Evolutionary conservation across 768 basidiomycete species (phyloP), one percentile per base, ranked within the genome.

Genomic region (Amanita exitialis): DNA sequence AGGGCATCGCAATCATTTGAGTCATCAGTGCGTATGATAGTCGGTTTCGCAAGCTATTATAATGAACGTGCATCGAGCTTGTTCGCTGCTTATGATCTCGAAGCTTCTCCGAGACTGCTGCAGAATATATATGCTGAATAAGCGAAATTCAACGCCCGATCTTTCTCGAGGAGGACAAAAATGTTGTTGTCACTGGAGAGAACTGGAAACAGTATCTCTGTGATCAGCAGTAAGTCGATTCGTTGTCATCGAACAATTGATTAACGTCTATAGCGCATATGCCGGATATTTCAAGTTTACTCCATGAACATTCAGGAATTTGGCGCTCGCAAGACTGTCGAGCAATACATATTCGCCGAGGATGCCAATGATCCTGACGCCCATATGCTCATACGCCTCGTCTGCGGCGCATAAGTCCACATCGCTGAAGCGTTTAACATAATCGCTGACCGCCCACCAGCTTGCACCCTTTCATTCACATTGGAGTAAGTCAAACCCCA

Each of bases 1-100:
- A 15, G 68, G 70, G 2, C 66, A 80, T 25, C 79, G 81, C 56
- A 80, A 80, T 58, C 80, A 82, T 59, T 61, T 78, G 12, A 74
- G 72, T 55, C 79, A 82, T 56, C 79, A 81, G 79, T 80, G 23
- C 20, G 46, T 61, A 74, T 57, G 28, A 8, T 36, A 28, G 37
- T n/a, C 55, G 20, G 18, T 15, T 21, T 18, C 44, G 28, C 18
- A 36, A 45, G 10, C 16, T 10, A 38, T 46, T 38, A 15, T 36
- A 50, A 35, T 16, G 10, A 18, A 2, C 44, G 6, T 43, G 28
- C 27, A 15, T 25, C n/a, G 21, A 82, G 79, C 54, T 48, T 80
- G 8, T 62, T 81, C 2, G 77, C 77, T 0, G 75, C 77, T 2
- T 80, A 80, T 52, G 78, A 80, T 61, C 57, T 80, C 2, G 79